Evolutionary conservation across 257 asterid genomes (phyloP), one percentile per base, ranked within the genome.

Genomic region (Solanum stenotomum): DNA sequence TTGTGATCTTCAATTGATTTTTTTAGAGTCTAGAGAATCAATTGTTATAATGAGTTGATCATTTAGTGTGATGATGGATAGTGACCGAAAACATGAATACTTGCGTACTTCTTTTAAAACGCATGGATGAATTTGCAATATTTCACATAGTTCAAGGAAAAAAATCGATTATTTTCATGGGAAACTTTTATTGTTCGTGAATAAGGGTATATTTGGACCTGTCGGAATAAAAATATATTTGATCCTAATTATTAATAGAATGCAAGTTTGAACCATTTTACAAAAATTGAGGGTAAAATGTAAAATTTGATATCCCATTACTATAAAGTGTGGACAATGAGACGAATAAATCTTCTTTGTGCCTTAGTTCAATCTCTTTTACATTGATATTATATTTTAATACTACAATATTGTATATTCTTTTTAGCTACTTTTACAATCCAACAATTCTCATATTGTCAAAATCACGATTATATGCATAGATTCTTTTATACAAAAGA

Each of bases 391-490:
- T 23, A 23, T 38, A 77, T 71, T 71, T 31, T 71, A 71, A 16
- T 31, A 4, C 13, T 16, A 31, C 23, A 1, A 49, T 16, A 49
- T 71, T 71, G 6, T 16, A 72, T 72, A 72, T 72, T 72, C 2
- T 34, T 34, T 74, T 74, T 34, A 34, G 15, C 44, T 34, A 75
- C 85, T 44, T 79, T 79, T 44, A 79, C 65, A 16, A 79, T 79
- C 67, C 85, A 27, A 79, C 85, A 79, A 20, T 35, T 75, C 27
- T 37, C 82, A 75, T 75, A 22, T 75, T 75, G 49, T 75, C 49
- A 75, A 5, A 44, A 75, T 20, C 82, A 75, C 11, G 49, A 75
- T 37, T 75, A 35, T 75, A 35, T 75, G 27, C 29, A 46, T 44
- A 46, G 27, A 49, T 16, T 81, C 23, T 18, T 81, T 29, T 46